Evolutionary conservation across 495 filamentous ascomycete genomes (phyloP).

Genomic region (Aspergillus avenaceus): DNA sequence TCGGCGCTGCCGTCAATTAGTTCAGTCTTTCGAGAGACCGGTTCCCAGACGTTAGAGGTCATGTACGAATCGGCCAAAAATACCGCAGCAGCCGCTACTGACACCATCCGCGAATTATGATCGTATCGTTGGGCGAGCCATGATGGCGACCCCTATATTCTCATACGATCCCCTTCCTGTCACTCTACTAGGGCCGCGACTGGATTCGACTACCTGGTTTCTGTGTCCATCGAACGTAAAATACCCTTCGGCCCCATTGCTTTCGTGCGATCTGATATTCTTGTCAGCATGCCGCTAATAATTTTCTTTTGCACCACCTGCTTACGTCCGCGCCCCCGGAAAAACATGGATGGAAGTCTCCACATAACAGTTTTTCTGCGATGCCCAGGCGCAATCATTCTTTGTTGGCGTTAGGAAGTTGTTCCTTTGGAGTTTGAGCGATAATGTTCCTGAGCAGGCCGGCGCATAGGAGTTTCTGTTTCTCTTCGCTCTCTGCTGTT

Average conservation of each 20-base stretch:
- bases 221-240: slow-evolving; percentile 3
- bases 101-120: slow-evolving; percentile 38
- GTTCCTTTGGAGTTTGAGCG: slow-evolving; percentile 12
- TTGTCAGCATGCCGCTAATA: slow-evolving; percentile 3
- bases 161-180: not conserved
- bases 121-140: not conserved
- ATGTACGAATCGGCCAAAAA: slow-evolving; percentile 43
- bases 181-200: not conserved
- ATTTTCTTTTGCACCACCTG: slow-evolving; percentile 2
- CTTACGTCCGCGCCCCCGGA: not conserved
- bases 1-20: slow-evolving; percentile 29
- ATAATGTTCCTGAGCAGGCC: slow-evolving; percentile 10
- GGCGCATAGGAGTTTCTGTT: slow-evolving; percentile 24
- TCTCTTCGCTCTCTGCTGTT: not conserved
- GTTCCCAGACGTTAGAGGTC: slow-evolving; percentile 32
- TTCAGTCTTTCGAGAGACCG: slow-evolving; percentile 34
- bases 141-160: not conserved
- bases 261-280: slow-evolving; percentile 6
- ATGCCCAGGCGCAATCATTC: not conserved
- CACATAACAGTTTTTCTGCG: not conserved
- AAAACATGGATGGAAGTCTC: slow-evolving; percentile 1
- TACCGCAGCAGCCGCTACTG: slow-evolving; percentile 29
- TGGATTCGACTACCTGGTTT: slow-evolving; percentile 4
- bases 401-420: slow-evolving; percentile 7
- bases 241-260: slow-evolving; percentile 1